A percentile compares a stretch with the other conserved stretches of the same genome.
phyloP scores from a whole-genome alignment of 176 grass and related monocot genomes.

The Raddia distichophylla region DNA sequence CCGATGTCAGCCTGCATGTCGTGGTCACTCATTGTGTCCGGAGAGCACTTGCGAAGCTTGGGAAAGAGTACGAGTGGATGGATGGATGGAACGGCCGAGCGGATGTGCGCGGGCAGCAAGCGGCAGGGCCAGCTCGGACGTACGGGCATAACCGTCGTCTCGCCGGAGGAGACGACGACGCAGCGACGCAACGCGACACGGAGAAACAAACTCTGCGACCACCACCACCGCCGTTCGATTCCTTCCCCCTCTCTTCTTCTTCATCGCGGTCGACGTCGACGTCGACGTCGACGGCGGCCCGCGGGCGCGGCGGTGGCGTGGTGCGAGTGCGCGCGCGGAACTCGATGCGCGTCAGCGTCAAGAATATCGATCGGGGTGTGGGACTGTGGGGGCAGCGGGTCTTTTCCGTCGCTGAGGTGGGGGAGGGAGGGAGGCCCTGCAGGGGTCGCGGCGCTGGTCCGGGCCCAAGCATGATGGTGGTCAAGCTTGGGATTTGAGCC shows the following conservation, averaged over 20 bases:
- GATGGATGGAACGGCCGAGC: slow-evolving; percentile 5
- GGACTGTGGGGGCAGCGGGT: slow-evolving; percentile 11
- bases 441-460: background rate
- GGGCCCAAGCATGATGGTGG: background rate
- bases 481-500: slow-evolving; percentile 39
- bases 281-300: too few species aligned
- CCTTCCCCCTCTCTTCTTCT: background rate
- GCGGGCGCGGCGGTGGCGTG: too few species aligned
- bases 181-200: slow-evolving; percentile 28
- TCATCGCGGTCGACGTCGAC: background rate
- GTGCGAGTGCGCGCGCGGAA: slow-evolving; percentile 24
- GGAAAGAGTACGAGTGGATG: slow-evolving; percentile 25
- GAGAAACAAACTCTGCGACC: slow-evolving; percentile 54
- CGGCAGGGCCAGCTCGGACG: background rate
- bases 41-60: slow-evolving; percentile 43
- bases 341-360: slow-evolving; percentile 42
- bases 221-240: slow-evolving; percentile 14
- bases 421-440: too few species aligned
- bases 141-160: slow-evolving; percentile 34
- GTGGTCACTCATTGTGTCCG: slow-evolving; percentile 10
- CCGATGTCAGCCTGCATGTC: background rate
- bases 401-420: slow-evolving; percentile 42
- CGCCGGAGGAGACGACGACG: slow-evolving; percentile 26
- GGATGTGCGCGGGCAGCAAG: slow-evolving; percentile 47
- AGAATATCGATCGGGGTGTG: slow-evolving; percentile 20